A percentile compares a stretch with the other conserved stretches of the same genome.
These are phyloP conservation scores for Betula pendula DNA, from an alignment of 306 rosid genomes.

Conservation along the genomic window DNA sequence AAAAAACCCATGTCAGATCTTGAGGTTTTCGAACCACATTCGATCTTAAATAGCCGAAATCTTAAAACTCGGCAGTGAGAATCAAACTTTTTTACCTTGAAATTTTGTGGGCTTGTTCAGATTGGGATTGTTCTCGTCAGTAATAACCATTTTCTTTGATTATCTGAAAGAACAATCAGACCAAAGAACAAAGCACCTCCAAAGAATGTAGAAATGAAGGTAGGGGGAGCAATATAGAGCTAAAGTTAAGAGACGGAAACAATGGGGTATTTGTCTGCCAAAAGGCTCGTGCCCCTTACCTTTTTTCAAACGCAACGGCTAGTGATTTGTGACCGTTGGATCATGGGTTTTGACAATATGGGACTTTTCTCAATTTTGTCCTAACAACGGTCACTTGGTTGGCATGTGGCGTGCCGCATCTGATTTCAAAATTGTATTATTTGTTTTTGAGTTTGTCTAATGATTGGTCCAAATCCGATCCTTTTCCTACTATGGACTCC, in stretches of 20 bases:
- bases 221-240: conserved; percentile 16
- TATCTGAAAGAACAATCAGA: conserved; percentile 28
- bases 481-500: background rate
- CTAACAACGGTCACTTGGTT: conserved; percentile 67
- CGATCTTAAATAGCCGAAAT: conserved; percentile 13
- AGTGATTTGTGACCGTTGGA: conserved; percentile 79
- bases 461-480: background rate
- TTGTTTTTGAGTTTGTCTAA: background rate
- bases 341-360: conserved; percentile 21
- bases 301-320: conserved; percentile 88
- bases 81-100: conserved; percentile 45
- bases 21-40: conserved; percentile 14
- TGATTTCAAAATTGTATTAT: conserved; percentile 37
- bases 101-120: conserved; percentile 51
- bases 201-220: background rate
- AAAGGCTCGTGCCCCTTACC: conserved; percentile 10
- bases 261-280: conserved; percentile 41
- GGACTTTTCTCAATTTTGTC: conserved; percentile 28
- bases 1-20: conserved; percentile 12
- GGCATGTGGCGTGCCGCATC: conserved; percentile 44
- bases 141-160: conserved; percentile 45
- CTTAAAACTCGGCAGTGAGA: background rate
- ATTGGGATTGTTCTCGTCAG: conserved; percentile 56
- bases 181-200: conserved; percentile 4
- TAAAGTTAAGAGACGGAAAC: conserved; percentile 14